phyloP scores from a whole-genome alignment of 2,329 filamentous ascomycete species.

The Amphichorda felina region DNA sequence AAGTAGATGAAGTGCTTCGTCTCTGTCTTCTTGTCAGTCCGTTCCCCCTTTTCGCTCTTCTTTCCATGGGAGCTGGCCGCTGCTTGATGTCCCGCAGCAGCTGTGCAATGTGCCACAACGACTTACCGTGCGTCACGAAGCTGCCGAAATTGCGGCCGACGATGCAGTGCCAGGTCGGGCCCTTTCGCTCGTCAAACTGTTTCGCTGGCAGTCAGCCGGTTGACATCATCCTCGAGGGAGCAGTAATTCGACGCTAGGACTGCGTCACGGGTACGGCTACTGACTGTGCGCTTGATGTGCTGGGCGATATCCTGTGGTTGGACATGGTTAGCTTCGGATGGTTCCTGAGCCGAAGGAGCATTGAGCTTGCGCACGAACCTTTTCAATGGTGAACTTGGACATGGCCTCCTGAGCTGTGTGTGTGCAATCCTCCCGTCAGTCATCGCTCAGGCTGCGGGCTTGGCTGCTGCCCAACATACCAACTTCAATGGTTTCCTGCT shows the following conservation, averaged over 20 bases:
- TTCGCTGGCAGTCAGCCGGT: background rate
- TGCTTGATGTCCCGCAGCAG: too few species aligned
- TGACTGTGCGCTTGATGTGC: constrained; percentile 86
- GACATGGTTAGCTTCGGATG: constrained; percentile 9
- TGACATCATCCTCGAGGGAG: background rate
- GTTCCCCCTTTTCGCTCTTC: too few species aligned
- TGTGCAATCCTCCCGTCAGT: constrained; percentile 12
- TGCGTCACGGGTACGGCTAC: constrained; percentile 9
- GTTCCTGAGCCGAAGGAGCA: too few species aligned
- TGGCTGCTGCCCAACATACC: constrained; percentile 46
- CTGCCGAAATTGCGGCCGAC: constrained; percentile 98
- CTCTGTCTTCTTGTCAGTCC: constrained; percentile 40
- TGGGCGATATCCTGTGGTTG: constrained; percentile 79
- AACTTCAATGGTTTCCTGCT: constrained; percentile 88
- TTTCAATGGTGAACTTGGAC: constrained; percentile 51
- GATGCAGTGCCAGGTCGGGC: constrained; percentile 98
- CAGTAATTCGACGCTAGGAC: background rate
- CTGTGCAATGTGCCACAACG: too few species aligned
- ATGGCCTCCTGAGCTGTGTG: constrained; percentile 50
- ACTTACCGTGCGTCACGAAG: constrained; percentile 90
- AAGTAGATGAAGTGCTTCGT: constrained; percentile 99
- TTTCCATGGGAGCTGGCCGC: too few species aligned
- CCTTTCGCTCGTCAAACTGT: constrained; percentile 93
- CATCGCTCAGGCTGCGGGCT: background rate
- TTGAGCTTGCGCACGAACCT: constrained; percentile 24